Evolutionary conservation across 352 stramenopile genomes (phyloP).

Genomic region (Albugo laibachii): DNA sequence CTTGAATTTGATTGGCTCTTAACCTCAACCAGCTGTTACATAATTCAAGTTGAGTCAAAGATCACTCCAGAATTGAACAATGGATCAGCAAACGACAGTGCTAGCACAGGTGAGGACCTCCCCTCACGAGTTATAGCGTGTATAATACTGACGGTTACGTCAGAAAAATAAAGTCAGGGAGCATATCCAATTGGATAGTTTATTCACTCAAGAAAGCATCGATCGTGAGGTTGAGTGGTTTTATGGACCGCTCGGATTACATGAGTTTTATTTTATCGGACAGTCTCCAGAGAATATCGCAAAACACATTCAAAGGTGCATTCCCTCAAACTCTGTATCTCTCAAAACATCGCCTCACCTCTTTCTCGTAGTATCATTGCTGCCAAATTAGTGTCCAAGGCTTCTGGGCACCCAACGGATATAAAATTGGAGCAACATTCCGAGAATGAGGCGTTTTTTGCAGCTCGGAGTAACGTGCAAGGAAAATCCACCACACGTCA

Average conservation of each 20-base stretch:
- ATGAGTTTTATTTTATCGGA: slow-evolving; percentile 72
- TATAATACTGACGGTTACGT: too few relatives aligned
- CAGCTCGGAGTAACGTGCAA: slow-evolving; percentile 62
- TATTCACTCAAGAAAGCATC: slow-evolving; percentile 5
- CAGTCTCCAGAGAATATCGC: slow-evolving; percentile 41
- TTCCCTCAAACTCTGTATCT: neutral
- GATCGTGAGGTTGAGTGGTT: slow-evolving; percentile 64
- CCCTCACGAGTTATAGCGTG: too few relatives aligned
- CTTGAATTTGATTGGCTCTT: too few relatives aligned
- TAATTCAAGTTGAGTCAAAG: too few relatives aligned
- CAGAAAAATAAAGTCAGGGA: too few relatives aligned
- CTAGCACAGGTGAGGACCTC: too few relatives aligned
- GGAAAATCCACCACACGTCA: slow-evolving; percentile 17
- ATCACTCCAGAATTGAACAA: too few relatives aligned
- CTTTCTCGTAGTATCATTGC: slow-evolving; percentile 22
- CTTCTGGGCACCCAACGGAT: slow-evolving; percentile 45
- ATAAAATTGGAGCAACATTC: slow-evolving; percentile 67
- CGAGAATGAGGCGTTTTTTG: slow-evolving; percentile 55
- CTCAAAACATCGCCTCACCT: neutral
- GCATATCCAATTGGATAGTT: too few relatives aligned
- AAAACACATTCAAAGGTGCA: slow-evolving; percentile 41
- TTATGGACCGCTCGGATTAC: slow-evolving; percentile 51
- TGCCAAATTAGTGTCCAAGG: slow-evolving; percentile 67
- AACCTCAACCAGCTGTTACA: too few relatives aligned
- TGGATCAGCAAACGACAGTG: too few relatives aligned